Evolutionary conservation across 2,329 filamentous ascomycete species (phyloP).

Genomic region (Trichophyton rubrum): DNA sequence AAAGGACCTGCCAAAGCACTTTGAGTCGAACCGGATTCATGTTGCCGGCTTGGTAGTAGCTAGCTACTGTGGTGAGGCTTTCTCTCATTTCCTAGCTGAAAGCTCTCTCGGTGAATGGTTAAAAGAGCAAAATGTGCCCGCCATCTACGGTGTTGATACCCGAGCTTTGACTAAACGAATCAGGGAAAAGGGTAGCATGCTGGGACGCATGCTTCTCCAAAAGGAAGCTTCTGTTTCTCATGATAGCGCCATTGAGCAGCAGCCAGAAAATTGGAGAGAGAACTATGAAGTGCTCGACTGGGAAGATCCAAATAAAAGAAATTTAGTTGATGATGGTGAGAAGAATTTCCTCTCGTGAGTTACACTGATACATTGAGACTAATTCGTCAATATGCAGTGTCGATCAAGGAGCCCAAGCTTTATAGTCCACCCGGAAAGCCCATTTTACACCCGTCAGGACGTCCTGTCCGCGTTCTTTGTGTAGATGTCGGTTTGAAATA

Average conservation of each 20-base stretch:
- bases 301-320: constrained; percentile 83
- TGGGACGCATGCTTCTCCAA: constrained; percentile 74
- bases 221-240: constrained; percentile 34
- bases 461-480: constrained; percentile 74
- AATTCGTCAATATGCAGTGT: constrained; percentile 49
- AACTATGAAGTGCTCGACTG: constrained; percentile 74
- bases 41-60: constrained; percentile 83
- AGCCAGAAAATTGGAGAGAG: constrained; percentile 38
- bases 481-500: constrained; percentile 97
- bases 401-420: constrained; percentile 71
- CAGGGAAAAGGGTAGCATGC: constrained; percentile 87
- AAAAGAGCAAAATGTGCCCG: constrained; percentile 87
- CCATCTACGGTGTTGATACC: constrained; percentile 91
- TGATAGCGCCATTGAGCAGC: constrained; percentile 24
- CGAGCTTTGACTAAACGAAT: constrained; percentile 89
- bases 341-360: constrained; percentile 14
- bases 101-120: constrained; percentile 91
- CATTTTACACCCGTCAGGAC: constrained; percentile 77
- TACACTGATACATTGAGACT: background rate
- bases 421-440: constrained; percentile 58
- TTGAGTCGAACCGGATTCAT: constrained; percentile 87
- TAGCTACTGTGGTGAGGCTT: constrained; percentile 88
- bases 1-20: constrained; percentile 75
- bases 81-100: constrained; percentile 80
- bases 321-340: constrained; percentile 89